These are phyloP conservation scores for Cicer judaicum DNA, from an alignment of 306 rosid species.

Conservation along the genomic window DNA sequence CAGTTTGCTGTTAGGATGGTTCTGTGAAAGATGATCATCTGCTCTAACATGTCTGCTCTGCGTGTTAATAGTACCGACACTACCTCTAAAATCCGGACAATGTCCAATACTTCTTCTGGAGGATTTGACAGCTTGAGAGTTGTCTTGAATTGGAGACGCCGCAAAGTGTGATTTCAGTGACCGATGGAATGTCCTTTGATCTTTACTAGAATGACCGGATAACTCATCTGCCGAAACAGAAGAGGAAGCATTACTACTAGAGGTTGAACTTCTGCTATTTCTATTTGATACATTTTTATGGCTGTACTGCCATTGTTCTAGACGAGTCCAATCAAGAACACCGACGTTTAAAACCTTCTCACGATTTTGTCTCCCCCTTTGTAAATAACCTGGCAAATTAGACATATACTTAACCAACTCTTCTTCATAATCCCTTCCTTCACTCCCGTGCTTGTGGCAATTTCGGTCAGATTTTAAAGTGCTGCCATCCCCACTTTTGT, in stretches of 20 bases:
- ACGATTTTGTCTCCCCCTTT: conserved; percentile 61
- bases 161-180: conserved; percentile 63
- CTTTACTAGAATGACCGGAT: conserved; percentile 57
- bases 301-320: conserved; percentile 76
- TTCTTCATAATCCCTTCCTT: conserved; percentile 59
- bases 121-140: conserved; percentile 50
- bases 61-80: conserved; percentile 41
- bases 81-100: conserved; percentile 49
- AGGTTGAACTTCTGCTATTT: conserved; percentile 55
- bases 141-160: conserved; percentile 51
- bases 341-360: conserved; percentile 89
- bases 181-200: conserved; percentile 53
- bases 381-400: conserved; percentile 82
- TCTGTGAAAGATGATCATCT: conserved; percentile 47
- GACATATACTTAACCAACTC: conserved; percentile 94
- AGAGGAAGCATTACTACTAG: conserved; percentile 57
- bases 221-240: conserved; percentile 61
- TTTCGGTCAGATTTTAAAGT: conserved; percentile 46
- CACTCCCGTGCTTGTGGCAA: conserved; percentile 50
- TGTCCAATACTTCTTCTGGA: conserved; percentile 48
- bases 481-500: conserved; percentile 45
- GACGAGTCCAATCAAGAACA: conserved; percentile 88
- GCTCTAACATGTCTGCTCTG: conserved; percentile 48
- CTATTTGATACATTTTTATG: conserved; percentile 53
- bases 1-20: conserved; percentile 41